Evolutionary conservation across 305 asterid genomes (phyloP).

Genomic region (Solanum aculeatissimum): DNA sequence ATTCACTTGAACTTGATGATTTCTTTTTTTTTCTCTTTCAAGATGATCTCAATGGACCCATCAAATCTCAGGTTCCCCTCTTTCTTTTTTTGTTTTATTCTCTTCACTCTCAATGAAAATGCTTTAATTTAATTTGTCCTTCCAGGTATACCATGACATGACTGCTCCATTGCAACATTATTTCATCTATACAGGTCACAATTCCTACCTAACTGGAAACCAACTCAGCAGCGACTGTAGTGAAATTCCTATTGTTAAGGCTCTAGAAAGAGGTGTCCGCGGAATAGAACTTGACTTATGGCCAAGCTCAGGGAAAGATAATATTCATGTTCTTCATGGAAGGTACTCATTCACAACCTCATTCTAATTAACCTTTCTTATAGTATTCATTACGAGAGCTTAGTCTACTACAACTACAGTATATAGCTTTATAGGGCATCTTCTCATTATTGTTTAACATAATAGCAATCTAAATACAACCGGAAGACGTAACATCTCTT

Average conservation of each 20-base stretch:
- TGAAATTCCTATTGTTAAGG: slow-evolving; percentile 33
- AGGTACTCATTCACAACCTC: slow-evolving; percentile 11
- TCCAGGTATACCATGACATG: slow-evolving; percentile 49
- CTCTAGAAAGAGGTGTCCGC: slow-evolving; percentile 43
- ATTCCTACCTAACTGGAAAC: slow-evolving; percentile 44
- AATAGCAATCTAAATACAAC: neutral
- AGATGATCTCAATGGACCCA: slow-evolving; percentile 84
- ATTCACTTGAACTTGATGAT: slow-evolving; percentile 46
- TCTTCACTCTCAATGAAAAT: neutral
- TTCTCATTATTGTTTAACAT: neutral
- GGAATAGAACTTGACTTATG: slow-evolving; percentile 42
- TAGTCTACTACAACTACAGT: neutral
- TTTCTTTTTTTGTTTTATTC: neutral
- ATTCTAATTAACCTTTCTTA: neutral
- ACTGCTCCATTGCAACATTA: slow-evolving; percentile 46
- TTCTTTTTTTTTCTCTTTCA: slow-evolving; percentile 67
- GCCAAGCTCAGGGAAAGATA: slow-evolving; percentile 36
- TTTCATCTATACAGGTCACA: slow-evolving; percentile 43
- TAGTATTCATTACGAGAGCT: neutral
- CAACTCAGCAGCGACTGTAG: slow-evolving; percentile 46
- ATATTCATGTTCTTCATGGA: slow-evolving; percentile 43
- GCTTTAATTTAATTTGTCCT: neutral
- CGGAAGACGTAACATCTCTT: neutral
- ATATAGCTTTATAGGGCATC: neutral
- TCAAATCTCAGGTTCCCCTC: slow-evolving; percentile 37